Evolutionary conservation across 2,329 filamentous ascomycete species (phyloP).

Genomic region (Lasiodiplodia citricola): DNA sequence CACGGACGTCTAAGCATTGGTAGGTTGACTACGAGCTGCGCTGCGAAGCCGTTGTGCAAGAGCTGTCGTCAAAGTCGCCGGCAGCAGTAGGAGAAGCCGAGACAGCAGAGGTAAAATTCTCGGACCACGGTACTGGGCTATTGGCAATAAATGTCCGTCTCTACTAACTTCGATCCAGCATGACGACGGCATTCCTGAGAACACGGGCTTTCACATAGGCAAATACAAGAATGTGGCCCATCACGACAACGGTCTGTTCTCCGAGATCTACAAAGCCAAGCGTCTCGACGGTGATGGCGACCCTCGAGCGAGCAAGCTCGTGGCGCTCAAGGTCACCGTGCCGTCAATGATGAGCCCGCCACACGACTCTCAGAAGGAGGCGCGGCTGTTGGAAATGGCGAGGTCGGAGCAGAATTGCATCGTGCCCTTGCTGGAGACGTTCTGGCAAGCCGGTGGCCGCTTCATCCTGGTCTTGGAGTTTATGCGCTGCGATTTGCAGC

Average conservation of each 20-base stretch:
- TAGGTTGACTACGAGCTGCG: slow-evolving; percentile 43
- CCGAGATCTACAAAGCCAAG: slow-evolving; percentile 76
- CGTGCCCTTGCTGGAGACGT: slow-evolving; percentile 74
- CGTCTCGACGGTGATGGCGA: slow-evolving; percentile 41
- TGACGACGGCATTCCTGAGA: slow-evolving; percentile 2
- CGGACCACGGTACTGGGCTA: not conserved
- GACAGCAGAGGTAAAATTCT: slow-evolving; percentile 12
- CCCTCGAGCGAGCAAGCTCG: slow-evolving; percentile 39
- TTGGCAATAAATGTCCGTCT: not conserved
- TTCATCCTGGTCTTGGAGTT: slow-evolving; percentile 87
- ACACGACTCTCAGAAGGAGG: slow-evolving; percentile 82
- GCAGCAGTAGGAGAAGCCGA: not conserved
- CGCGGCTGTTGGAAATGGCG: slow-evolving; percentile 70
- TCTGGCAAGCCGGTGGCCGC: slow-evolving; percentile 70
- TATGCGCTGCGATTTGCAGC: slow-evolving; percentile 73
- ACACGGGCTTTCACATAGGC: slow-evolving; percentile 48
- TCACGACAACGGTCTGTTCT: slow-evolving; percentile 74
- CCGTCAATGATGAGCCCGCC: slow-evolving; percentile 75
- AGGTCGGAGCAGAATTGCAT: slow-evolving; percentile 57
- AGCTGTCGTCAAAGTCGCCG: slow-evolving; percentile 3
- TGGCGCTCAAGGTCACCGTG: slow-evolving; percentile 86
- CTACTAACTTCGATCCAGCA: slow-evolving; percentile 3
- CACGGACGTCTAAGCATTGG: slow-evolving; percentile 32
- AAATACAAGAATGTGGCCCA: slow-evolving; percentile 62
- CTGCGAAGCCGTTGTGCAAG: slow-evolving; percentile 28